Percentiles rank a stretch among this genome's conserved stretches.
phyloP scores from a whole-genome alignment of 78 protist genomes.

The Speleostelium caveatum region DNA sequence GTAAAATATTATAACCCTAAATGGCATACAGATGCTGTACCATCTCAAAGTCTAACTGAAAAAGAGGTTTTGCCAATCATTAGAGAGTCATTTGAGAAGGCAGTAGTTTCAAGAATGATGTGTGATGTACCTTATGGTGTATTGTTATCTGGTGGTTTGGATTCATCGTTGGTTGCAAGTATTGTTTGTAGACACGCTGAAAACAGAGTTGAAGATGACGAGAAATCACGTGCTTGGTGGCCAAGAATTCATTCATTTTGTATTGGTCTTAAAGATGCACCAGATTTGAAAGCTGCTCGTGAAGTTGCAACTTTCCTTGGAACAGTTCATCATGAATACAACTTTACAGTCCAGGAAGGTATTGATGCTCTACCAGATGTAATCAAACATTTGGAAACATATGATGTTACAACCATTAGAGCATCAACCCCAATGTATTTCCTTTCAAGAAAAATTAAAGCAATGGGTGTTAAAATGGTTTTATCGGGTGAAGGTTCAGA shows the following conservation, averaged over 20 bases:
- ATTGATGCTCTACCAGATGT: slow-evolving; percentile 91
- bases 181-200: slow-evolving; percentile 88
- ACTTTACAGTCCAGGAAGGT: slow-evolving; percentile 90
- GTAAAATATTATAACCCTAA: slow-evolving; percentile 80
- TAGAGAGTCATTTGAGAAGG: slow-evolving; percentile 76
- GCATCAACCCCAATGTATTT: slow-evolving; percentile 94
- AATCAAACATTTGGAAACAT: slow-evolving; percentile 90
- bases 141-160: slow-evolving; percentile 94
- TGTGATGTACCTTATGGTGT: slow-evolving; percentile 94
- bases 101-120: slow-evolving; percentile 89
- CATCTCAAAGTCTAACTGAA: slow-evolving; percentile 15
- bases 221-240: slow-evolving; percentile 81
- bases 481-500: slow-evolving; percentile 95
- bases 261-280: slow-evolving; percentile 89
- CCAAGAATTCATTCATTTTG: slow-evolving; percentile 89
- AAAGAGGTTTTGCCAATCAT: slow-evolving; percentile 39
- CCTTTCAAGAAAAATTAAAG: slow-evolving; percentile 89
- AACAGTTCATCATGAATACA: slow-evolving; percentile 87
- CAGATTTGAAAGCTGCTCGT: slow-evolving; percentile 91
- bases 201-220: slow-evolving; percentile 61
- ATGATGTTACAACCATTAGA: slow-evolving; percentile 94
- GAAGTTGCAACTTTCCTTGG: slow-evolving; percentile 86
- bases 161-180: slow-evolving; percentile 90
- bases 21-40: slow-evolving; percentile 70
- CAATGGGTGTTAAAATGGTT: slow-evolving; percentile 93